Conservation (phyloP, 1,139 yeast genomes). For the Saccharomycopsis hybrid region DNA sequence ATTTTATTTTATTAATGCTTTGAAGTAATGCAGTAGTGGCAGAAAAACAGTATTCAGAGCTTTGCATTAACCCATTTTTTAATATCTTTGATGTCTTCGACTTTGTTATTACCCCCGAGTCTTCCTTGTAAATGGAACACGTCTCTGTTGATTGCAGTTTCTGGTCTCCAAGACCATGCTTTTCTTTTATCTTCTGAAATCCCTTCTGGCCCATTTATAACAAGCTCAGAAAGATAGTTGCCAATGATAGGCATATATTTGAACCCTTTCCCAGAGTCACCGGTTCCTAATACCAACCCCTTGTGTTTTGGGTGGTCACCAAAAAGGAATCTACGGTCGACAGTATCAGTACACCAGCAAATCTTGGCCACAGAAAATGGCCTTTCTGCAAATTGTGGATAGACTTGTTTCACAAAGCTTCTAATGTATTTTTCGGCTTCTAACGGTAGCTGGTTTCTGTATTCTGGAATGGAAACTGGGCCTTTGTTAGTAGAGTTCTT, state of each 20-base stretch:
- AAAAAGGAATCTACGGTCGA: constrained; percentile 37
- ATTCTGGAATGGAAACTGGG: constrained; percentile 34
- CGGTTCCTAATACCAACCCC: constrained; percentile 34
- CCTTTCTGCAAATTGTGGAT: constrained; percentile 37
- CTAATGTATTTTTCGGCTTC: constrained; percentile 28
- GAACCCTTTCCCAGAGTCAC: constrained; percentile 42
- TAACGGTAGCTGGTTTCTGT: constrained; percentile 25
- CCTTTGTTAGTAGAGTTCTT: constrained; percentile 24
- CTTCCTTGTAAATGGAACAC: constrained; percentile 26
- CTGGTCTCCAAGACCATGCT: constrained; percentile 29
- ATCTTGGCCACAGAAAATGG: constrained; percentile 32
- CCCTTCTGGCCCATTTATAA: constrained; percentile 3
- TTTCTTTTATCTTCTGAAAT: constrained; percentile 18
- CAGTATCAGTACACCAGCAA: constrained; percentile 45
- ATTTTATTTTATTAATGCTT: too few species aligned
- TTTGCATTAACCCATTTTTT: constrained; percentile 24
- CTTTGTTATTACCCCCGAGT: constrained; percentile 27
- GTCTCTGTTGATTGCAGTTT: constrained; percentile 23
- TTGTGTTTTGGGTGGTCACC: constrained; percentile 34
- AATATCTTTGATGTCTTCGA: constrained; percentile 28
- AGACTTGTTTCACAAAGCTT: constrained; percentile 27
- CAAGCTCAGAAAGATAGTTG: constrained; percentile 30
- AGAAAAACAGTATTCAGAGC: too few species aligned
- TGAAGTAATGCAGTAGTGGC: too few species aligned
- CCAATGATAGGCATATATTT: constrained; percentile 40